phyloP scores from a whole-genome alignment of 352 stramenopile species.

The Phytophthora pinifolia region DNA sequence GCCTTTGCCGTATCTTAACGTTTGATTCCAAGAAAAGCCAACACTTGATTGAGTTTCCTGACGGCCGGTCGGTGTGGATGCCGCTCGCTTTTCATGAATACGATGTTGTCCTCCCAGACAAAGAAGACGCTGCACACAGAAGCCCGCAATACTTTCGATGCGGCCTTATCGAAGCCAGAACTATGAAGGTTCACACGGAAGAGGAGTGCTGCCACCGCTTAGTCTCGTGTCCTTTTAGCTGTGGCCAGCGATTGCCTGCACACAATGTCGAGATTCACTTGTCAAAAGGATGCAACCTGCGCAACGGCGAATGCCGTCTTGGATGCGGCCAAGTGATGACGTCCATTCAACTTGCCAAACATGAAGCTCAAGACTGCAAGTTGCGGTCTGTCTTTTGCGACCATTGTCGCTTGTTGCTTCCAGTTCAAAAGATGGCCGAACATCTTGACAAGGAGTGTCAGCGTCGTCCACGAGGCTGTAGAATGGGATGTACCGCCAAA shows the following conservation, averaged over 20 bases:
- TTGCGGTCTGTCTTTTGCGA: conserved; percentile 50
- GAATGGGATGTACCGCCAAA: conserved; percentile 40
- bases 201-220: conserved; percentile 50
- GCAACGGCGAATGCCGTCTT: conserved; percentile 56
- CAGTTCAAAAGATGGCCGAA: conserved; percentile 22
- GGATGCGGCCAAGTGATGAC: conserved; percentile 56
- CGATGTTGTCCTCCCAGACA: conserved; percentile 28
- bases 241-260: conserved; percentile 52
- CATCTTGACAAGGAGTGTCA: conserved; percentile 47
- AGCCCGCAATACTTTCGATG: conserved; percentile 16
- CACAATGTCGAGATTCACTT: conserved; percentile 43
- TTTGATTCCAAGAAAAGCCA: conserved; percentile 29
- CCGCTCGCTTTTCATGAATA: conserved; percentile 43
- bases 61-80: conserved; percentile 54
- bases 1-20: conserved; percentile 45
- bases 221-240: conserved; percentile 60
- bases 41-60: conserved; percentile 57
- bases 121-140: neutral
- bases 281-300: conserved; percentile 60
- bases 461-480: conserved; percentile 45
- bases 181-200: conserved; percentile 26
- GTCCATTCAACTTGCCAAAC: conserved; percentile 41
- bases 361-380: conserved; percentile 54
- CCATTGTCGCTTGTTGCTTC: conserved; percentile 45
- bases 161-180: conserved; percentile 9